These are phyloP conservation scores for Fragilaria radians DNA, from an alignment of 108 stramenopile genomes.

Conservation along the genomic window DNA sequence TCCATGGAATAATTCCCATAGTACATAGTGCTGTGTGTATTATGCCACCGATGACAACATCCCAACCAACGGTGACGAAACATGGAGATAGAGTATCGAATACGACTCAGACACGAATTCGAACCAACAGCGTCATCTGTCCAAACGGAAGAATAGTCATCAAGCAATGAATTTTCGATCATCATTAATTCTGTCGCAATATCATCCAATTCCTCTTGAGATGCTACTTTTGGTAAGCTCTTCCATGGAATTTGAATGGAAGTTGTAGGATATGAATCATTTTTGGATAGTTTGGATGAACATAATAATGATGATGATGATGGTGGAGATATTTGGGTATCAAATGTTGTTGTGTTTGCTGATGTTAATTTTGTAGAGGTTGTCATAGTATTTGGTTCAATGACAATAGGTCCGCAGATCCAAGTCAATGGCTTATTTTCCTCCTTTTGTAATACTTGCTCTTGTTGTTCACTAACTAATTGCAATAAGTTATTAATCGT, in stretches of 20 bases:
- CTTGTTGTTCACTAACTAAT: conserved; percentile 2
- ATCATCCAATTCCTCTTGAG: conserved; percentile 26
- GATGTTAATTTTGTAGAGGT: neutral
- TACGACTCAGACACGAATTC: neutral
- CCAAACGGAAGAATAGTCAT: neutral
- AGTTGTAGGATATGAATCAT: too few species aligned
- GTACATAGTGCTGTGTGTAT: conserved; percentile 20
- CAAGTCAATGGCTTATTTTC: conserved; percentile 4
- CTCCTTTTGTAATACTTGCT: too few species aligned
- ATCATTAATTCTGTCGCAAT: conserved; percentile 24
- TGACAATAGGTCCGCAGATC: neutral
- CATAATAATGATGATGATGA: too few species aligned
- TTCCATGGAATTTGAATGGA: neutral
- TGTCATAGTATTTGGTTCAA: too few species aligned
- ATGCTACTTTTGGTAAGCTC: conserved; percentile 2
- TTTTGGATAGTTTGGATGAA: too few species aligned
- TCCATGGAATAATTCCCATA: conserved; percentile 34
- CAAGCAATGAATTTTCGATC: conserved; percentile 15
- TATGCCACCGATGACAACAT: conserved; percentile 3
- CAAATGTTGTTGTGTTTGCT: neutral
- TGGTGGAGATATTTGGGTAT: neutral
- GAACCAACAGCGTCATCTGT: neutral
- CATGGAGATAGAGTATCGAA: neutral
- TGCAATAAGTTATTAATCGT: conserved; percentile 36
- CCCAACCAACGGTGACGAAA: too few species aligned